Evolutionary conservation across 257 asterid species (phyloP).

Genomic region (Solanum peruvianum): DNA sequence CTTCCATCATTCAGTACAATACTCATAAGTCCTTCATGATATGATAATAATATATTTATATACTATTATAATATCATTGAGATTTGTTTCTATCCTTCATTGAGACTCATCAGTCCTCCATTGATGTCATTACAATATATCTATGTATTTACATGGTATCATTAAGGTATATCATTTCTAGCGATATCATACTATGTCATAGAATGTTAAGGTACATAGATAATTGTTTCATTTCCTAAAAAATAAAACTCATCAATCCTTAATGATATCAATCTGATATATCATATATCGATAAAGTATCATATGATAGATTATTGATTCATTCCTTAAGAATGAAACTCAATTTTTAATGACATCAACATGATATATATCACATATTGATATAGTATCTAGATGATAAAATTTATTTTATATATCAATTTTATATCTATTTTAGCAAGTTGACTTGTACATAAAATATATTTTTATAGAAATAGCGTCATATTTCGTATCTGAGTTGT

Average conservation of each 20-base stretch:
- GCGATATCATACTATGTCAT: no score
- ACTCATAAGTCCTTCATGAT: background rate
- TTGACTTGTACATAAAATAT: no score
- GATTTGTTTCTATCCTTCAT: background rate
- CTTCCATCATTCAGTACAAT: background rate
- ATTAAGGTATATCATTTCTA: no score
- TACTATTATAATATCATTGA: no score
- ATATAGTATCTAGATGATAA: no score
- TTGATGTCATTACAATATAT: background rate
- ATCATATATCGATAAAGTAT: background rate
- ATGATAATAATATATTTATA: no score
- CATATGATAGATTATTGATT: background rate
- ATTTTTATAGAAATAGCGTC: background rate
- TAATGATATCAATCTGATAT: background rate
- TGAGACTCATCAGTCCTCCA: background rate
- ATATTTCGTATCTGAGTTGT: no score
- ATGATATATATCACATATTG: background rate
- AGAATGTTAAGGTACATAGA: background rate
- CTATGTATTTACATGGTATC: background rate
- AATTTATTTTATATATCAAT: no score
- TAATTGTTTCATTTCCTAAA: no score
- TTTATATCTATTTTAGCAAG: no score
- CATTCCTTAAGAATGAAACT: background rate
- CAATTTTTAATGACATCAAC: no score
- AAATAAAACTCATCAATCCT: no score